Conservation (phyloP, 148 eudicot species). For the Selenicereus undatus region DNA sequence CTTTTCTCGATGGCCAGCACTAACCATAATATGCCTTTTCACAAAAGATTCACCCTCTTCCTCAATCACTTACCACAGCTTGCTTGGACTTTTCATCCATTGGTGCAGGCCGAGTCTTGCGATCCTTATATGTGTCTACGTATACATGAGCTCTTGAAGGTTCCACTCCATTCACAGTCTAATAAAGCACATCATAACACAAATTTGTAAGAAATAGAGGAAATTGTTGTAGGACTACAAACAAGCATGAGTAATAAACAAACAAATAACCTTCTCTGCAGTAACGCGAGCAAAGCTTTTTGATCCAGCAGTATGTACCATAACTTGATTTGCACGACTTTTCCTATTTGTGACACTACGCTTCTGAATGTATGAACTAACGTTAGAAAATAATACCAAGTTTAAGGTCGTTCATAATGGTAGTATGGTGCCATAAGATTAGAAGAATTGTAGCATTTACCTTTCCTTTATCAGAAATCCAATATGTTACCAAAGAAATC, state of each 20-base stretch:
- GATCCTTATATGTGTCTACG: constrained; percentile 2
- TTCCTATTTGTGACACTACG: background rate
- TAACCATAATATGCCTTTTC: no score
- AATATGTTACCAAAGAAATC: background rate
- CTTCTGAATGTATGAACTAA: background rate
- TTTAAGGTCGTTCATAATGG: no score
- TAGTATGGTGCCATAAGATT: no score
- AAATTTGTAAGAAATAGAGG: background rate
- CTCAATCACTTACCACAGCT: background rate
- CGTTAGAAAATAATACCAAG: no score
- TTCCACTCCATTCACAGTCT: background rate
- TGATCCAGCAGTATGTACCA: no score
- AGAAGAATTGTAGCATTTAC: background rate
- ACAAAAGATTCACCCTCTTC: no score
- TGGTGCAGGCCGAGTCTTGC: background rate
- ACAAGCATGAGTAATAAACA: no score
- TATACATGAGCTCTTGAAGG: constrained; percentile 4
- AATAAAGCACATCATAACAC: background rate
- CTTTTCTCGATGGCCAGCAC: no score
- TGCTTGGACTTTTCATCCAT: constrained; percentile 9
- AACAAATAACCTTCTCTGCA: no score
- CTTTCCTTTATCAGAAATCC: background rate
- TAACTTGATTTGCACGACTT: no score
- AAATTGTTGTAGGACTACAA: no score
- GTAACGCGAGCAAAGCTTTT: no score